Conservation (phyloP, 441 rosid genomes). For the Eutrema salsugineum region DNA sequence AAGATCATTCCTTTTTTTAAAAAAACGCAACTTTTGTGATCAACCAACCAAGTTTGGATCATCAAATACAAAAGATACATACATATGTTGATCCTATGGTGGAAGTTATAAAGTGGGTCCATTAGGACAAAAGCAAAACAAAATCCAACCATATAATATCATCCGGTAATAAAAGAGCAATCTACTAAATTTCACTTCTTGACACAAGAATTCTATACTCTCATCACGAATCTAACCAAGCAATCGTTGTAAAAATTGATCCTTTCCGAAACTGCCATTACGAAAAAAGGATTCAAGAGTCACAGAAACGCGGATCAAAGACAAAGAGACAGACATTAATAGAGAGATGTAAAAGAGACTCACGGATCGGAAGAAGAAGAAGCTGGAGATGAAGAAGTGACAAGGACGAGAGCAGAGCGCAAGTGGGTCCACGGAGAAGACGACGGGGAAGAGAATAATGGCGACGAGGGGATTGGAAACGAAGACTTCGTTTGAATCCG, state of each 20-base stretch:
- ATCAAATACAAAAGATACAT: too few species aligned
- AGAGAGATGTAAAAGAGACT: conserved; percentile 33
- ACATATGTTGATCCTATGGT: not conserved
- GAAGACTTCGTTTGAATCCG: conserved; percentile 74
- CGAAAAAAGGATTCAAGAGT: too few species aligned
- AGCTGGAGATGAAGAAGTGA: conserved; percentile 76
- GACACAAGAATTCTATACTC: too few species aligned
- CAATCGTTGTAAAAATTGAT: too few species aligned
- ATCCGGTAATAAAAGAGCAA: not conserved
- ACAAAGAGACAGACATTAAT: not conserved
- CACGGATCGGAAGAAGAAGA: conserved; percentile 79
- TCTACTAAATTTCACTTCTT: too few species aligned
- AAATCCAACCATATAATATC: too few species aligned
- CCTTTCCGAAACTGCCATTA: too few species aligned
- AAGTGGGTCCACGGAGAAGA: conserved; percentile 78
- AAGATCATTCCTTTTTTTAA: not conserved
- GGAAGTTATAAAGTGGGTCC: not conserved
- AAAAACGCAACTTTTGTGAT: not conserved
- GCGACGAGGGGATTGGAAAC: conserved; percentile 54
- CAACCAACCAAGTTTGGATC: not conserved
- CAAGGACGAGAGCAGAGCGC: conserved; percentile 81
- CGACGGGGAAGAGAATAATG: conserved; percentile 47
- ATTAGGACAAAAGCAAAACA: not conserved
- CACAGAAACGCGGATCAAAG: too few species aligned
- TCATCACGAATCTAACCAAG: not conserved